Base-by-base conservation (phyloP, 2,329 filamentous ascomycete species). In the Trichoderma aggressivum region DNA sequence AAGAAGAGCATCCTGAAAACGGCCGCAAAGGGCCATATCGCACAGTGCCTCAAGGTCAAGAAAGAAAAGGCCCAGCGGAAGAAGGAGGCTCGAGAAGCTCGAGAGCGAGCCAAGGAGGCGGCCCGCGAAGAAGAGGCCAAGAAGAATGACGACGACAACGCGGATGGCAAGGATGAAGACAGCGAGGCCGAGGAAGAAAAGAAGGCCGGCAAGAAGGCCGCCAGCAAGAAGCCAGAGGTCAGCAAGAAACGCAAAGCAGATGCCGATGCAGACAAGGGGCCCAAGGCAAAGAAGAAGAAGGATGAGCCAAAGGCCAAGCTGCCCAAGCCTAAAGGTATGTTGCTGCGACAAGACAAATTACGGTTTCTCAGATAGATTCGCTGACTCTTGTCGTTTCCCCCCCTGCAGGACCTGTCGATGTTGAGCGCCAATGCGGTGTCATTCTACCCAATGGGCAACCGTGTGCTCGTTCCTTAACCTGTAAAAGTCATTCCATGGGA, bases 401-500 rank as follows among this genome's bases (percentile, higher is more conserved):
- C 18, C 28, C 67, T 66, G 16, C 73, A 89, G 88, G 94, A 0
- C 94, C 94, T 3, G 94, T 98, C 53, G 94, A 98, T 81, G 94
- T 98, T 24, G 94, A 97, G 83, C 90, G 92, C 76, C 94, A 98
- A 82, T 98, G 94, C 77, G 94, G 94, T 86, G 94, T 98, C 47
- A 86, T 91, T 26, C 85, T 97, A 70, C 88, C 92, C 0, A 97
- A 97, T 77, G 94, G 94, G 1, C 92, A 93, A 72, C 92, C 92
- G 69, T 98, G 94, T 79, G 94, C 94, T 12, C 86, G 94, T 70
- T 97, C 93, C 4, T 82, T 98, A 71, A 98, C 94, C 0, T 98
- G 94, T 85, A 98, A 98, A 82, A 95, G 92, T 72, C 94, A 98
- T 75, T 91, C 88, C n/a, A 97, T 98, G 94, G 94, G 94, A 12